Evolutionary conservation across 2,329 filamentous ascomycete species (phyloP).

Genomic region (Aspergillus viridinutans): DNA sequence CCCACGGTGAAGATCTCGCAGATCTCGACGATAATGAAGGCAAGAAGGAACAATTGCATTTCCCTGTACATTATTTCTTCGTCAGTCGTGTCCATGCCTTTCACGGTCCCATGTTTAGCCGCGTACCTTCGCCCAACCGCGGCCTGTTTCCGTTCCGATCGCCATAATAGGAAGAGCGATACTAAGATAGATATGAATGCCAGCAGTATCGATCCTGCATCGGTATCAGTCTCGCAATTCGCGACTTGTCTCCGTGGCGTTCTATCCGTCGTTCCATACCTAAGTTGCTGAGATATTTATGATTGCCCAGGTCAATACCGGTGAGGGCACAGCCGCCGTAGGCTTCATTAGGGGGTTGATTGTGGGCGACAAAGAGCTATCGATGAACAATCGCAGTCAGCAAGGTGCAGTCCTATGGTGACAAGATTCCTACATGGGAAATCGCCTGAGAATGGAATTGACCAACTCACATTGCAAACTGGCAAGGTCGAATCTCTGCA

Average conservation of each 20-base stretch:
- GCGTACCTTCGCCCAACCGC: constrained; percentile 85
- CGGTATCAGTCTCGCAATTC: constrained; percentile 11
- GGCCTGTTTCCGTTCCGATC: constrained; percentile 84
- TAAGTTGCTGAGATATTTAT: constrained; percentile 70
- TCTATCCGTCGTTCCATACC: constrained; percentile 51
- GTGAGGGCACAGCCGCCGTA: constrained; percentile 67
- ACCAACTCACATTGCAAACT: constrained; percentile 71
- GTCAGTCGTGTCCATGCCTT: constrained; percentile 11
- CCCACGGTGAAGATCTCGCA: constrained; percentile 97
- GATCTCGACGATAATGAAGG: constrained; percentile 82
- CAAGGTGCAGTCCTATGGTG: background rate
- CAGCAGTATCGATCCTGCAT: constrained; percentile 77
- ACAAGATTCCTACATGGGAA: background rate
- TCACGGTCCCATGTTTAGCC: background rate
- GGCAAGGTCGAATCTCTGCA: constrained; percentile 80
- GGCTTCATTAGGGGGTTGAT: constrained; percentile 58
- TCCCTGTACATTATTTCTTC: constrained; percentile 57
- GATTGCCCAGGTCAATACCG: constrained; percentile 68
- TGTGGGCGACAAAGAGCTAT: constrained; percentile 61
- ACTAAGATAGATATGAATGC: constrained; percentile 70
- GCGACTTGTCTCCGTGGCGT: constrained; percentile 23
- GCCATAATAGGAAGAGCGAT: constrained; percentile 65
- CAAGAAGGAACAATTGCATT: constrained; percentile 88
- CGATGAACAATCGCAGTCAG: constrained; percentile 12
- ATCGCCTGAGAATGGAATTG: constrained; percentile 1